A percentile compares a stretch with the other conserved stretches of the same genome.
Conservation (phyloP, 345 rosid genomes). For the Ailanthus altissimus region DNA sequence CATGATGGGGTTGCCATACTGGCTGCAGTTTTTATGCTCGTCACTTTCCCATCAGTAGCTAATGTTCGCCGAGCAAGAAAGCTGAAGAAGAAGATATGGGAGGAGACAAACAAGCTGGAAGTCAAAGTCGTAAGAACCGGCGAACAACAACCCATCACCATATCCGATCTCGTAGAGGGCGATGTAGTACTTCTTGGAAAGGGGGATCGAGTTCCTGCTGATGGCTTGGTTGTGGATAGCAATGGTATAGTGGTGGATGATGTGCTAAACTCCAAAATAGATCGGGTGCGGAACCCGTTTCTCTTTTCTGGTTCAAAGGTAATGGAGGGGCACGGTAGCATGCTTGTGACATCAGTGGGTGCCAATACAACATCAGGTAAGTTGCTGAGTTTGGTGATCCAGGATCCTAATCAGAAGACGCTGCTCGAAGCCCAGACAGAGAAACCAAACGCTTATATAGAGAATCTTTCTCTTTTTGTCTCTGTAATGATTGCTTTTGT, state of each 20-base stretch:
- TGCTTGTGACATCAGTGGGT: slow-evolving; percentile 26
- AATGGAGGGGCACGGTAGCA: slow-evolving; percentile 15
- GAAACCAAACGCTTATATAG: slow-evolving; percentile 11
- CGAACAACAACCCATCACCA: background rate
- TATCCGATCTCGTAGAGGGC: slow-evolving; percentile 20
- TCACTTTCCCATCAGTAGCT: slow-evolving; percentile 15
- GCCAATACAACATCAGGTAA: background rate
- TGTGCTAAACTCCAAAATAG: slow-evolving; percentile 7
- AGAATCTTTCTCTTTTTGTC: slow-evolving; percentile 18
- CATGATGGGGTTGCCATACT: slow-evolving; percentile 33
- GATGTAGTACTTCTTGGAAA: slow-evolving; percentile 21
- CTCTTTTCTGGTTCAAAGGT: slow-evolving; percentile 29
- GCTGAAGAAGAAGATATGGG: slow-evolving; percentile 14
- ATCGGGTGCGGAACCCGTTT: slow-evolving; percentile 8
- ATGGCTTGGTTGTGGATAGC: slow-evolving; percentile 28
- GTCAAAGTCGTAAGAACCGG: slow-evolving; percentile 25
- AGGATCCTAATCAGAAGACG: background rate
- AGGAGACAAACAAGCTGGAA: slow-evolving; percentile 18
- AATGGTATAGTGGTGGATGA: slow-evolving; percentile 19
- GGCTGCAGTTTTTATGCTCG: slow-evolving; percentile 16
- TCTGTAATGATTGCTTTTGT: slow-evolving; percentile 20
- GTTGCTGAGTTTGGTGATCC: background rate
- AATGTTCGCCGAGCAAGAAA: slow-evolving; percentile 18
- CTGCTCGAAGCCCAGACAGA: slow-evolving; percentile 26
- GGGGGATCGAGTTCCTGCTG: slow-evolving; percentile 29